Evolutionary conservation across 768 basidiomycete genomes (phyloP).

Genomic region (Clitopilus passeckerianus): DNA sequence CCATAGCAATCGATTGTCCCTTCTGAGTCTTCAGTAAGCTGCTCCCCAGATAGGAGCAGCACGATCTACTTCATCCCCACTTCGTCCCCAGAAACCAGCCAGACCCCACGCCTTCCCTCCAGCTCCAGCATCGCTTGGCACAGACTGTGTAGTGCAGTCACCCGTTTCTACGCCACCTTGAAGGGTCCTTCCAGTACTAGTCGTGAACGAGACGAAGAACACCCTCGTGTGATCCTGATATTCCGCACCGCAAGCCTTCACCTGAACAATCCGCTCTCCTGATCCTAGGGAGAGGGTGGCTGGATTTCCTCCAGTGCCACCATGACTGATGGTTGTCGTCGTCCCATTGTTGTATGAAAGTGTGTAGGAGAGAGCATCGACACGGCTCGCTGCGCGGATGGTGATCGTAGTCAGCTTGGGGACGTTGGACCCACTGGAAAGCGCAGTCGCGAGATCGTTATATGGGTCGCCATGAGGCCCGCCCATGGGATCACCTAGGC

Average conservation of each 20-base stretch:
- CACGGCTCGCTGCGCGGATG: conserved; percentile 22
- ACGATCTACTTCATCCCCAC: conserved; percentile 24
- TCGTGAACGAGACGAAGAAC: conserved; percentile 24
- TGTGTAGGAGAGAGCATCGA: conserved; percentile 26
- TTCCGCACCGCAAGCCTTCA: conserved; percentile 20
- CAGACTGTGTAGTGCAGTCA: conserved; percentile 18
- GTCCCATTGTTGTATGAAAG: conserved; percentile 13
- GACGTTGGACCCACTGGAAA: conserved; percentile 5
- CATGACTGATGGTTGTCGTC: conserved; percentile 18
- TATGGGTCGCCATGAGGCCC: conserved; percentile 26
- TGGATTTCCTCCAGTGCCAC: conserved; percentile 27
- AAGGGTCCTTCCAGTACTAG: conserved; percentile 22
- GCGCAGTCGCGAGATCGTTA: conserved; percentile 22
- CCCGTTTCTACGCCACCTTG: conserved; percentile 21
- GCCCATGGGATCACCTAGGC: conserved; percentile 26
- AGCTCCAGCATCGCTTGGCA: conserved; percentile 22
- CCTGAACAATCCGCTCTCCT: conserved; percentile 18
- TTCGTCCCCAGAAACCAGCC: conserved; percentile 26
- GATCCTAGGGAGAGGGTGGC: conserved; percentile 18
- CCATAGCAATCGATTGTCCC: background rate
- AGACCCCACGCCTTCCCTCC: conserved; percentile 22
- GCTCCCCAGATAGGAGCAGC: conserved; percentile 26
- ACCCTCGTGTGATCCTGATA: conserved; percentile 22
- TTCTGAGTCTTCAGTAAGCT: conserved; percentile 17
- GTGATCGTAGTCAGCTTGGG: conserved; percentile 25